A percentile compares a stretch with the other conserved stretches of the same genome.
These are phyloP conservation scores for Helminthosporium solani DNA, from an alignment of 2,329 filamentous ascomycete genomes.

Conservation along the genomic window DNA sequence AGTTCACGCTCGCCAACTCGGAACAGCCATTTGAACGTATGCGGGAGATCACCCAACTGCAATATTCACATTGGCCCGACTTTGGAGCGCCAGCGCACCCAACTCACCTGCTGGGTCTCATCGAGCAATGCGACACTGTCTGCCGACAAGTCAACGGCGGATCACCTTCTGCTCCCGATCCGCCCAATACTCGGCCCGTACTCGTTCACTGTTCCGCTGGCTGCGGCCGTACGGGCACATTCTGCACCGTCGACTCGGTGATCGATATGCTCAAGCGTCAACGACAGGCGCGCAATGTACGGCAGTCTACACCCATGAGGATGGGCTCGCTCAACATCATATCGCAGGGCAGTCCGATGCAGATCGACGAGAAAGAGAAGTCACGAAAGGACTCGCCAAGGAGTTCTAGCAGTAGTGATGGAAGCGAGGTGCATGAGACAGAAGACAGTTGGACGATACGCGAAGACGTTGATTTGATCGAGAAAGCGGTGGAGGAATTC, in stretches of 20 bases:
- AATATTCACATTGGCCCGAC: slow-evolving; percentile 96
- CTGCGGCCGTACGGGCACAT: slow-evolving; percentile 92
- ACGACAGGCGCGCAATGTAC: slow-evolving; percentile 44
- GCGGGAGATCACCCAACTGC: slow-evolving; percentile 89
- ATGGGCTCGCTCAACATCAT: slow-evolving; percentile 23
- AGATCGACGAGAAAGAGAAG: slow-evolving; percentile 6
- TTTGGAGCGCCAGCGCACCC: slow-evolving; percentile 92
- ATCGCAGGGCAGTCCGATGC: slow-evolving; percentile 2
- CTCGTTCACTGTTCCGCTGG: slow-evolving; percentile 95
- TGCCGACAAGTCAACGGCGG: slow-evolving; percentile 51
- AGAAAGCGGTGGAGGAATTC: slow-evolving; percentile 88
- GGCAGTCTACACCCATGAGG: slow-evolving; percentile 49
- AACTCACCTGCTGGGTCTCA: slow-evolving; percentile 78
- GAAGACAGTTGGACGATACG: slow-evolving; percentile 68
- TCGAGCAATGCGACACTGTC: slow-evolving; percentile 85
- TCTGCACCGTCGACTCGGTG: slow-evolving; percentile 94
- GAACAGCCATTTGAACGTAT: slow-evolving; percentile 79
- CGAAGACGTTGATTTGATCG: slow-evolving; percentile 74
- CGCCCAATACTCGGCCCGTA: slow-evolving; percentile 63
- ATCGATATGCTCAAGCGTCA: slow-evolving; percentile 97
- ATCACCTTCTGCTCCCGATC: slow-evolving; percentile 58
- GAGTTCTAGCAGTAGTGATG: slow-evolving; percentile 6
- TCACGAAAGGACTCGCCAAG: slow-evolving; percentile 9
- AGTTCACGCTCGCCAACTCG: slow-evolving; percentile 78
- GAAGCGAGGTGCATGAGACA: slow-evolving; percentile 22